phyloP scores from a whole-genome alignment of 345 rosid species.

The Eucalyptus victrix region DNA sequence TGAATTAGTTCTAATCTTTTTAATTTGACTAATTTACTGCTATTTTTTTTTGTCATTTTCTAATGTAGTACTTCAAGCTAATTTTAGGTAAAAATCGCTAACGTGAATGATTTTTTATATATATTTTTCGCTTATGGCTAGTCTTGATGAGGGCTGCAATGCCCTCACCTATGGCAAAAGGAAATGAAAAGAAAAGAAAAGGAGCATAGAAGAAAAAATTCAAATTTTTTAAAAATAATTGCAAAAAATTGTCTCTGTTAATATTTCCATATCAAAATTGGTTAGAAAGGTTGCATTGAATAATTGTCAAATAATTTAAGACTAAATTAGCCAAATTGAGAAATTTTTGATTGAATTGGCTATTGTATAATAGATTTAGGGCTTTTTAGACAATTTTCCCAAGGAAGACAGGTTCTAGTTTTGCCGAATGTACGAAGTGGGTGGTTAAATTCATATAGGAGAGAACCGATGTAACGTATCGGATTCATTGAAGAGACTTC shows the following conservation, averaged over 20 bases:
- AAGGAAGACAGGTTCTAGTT: background rate
- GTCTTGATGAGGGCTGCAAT: background rate
- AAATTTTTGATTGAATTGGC: background rate
- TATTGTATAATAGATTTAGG: background rate
- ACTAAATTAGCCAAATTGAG: background rate
- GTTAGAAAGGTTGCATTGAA: background rate
- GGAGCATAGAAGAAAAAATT: background rate
- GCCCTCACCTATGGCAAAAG: background rate
- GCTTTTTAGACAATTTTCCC: background rate
- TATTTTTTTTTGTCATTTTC: background rate
- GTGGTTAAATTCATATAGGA: background rate
- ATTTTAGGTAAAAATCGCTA: background rate
- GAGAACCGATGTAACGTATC: background rate
- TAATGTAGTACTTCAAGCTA: background rate
- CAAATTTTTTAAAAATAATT: accelerated
- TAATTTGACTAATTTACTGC: background rate
- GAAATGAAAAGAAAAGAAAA: background rate
- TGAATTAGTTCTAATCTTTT: background rate
- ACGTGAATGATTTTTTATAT: accelerated
- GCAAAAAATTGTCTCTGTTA: background rate
- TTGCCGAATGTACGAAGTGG: background rate
- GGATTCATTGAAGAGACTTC: background rate
- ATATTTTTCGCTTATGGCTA: background rate
- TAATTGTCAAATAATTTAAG: background rate
- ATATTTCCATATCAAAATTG: background rate